Conservation (phyloP, 2,329 filamentous ascomycete species). For the Chalara sp. region DNA sequence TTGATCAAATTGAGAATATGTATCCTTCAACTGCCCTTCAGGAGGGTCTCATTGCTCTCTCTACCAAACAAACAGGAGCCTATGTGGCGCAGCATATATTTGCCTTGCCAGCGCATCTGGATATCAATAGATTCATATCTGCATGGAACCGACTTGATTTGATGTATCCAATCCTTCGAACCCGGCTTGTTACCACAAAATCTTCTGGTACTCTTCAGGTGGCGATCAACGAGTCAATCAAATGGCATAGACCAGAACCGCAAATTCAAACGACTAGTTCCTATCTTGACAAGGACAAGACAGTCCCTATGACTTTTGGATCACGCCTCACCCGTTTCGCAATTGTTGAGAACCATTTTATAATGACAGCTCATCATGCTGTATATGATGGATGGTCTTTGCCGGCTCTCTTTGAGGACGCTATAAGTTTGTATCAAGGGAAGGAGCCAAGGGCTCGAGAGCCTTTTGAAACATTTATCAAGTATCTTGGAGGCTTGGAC, state of each 20-base stretch:
- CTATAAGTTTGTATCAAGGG: slow-evolving; percentile 11
- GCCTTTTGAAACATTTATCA: slow-evolving; percentile 38
- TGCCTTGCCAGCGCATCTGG: slow-evolving; percentile 11
- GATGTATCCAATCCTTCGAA: slow-evolving; percentile 26
- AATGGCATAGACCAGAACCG: slow-evolving; percentile 2
- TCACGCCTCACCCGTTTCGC: not conserved
- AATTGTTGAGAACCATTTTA: not conserved
- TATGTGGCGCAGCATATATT: slow-evolving; percentile 27
- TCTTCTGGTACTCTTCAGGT: slow-evolving; percentile 11
- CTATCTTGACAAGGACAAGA: not conserved
- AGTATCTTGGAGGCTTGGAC: slow-evolving; percentile 29
- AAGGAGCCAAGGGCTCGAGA: slow-evolving; percentile 8
- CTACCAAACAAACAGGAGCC: slow-evolving; percentile 21
- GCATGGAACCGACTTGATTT: slow-evolving; percentile 12
- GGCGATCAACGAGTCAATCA: slow-evolving; percentile 5
- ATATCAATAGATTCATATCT: slow-evolving; percentile 10
- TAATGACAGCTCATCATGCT: slow-evolving; percentile 36
- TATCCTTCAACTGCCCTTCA: slow-evolving; percentile 31
- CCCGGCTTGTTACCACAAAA: slow-evolving; percentile 23
- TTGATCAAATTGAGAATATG: slow-evolving; percentile 20
- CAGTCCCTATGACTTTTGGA: not conserved
- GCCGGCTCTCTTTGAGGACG: slow-evolving; percentile 20
- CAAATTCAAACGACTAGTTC: slow-evolving; percentile 29
- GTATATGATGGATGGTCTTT: slow-evolving; percentile 49
- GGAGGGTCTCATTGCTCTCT: slow-evolving; percentile 29